These are phyloP conservation scores for Apodospora peruviana DNA, from an alignment of 495 filamentous ascomycete genomes.

Conservation along the genomic window DNA sequence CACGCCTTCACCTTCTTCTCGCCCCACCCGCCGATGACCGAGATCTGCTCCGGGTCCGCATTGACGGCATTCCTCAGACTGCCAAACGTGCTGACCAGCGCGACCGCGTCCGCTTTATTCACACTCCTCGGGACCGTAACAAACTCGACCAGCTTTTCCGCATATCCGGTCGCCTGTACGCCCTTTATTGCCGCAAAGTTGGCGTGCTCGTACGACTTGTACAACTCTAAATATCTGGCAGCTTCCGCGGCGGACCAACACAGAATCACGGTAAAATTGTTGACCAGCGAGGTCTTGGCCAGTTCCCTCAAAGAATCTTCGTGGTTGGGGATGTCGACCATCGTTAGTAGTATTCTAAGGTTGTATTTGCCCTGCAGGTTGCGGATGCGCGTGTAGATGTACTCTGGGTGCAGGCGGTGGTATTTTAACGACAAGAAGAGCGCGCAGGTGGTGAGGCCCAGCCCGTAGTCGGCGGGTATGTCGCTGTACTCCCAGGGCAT, in stretches of 20 bases:
- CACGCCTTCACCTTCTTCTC: constrained; percentile 89
- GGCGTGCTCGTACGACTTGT: constrained; percentile 87
- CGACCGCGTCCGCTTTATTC: constrained; percentile 90
- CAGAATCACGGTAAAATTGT: constrained; percentile 84
- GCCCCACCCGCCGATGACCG: constrained; percentile 82
- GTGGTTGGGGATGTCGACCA: constrained; percentile 80
- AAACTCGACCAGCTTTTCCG: constrained; percentile 89
- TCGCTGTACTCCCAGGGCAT: constrained; percentile 97
- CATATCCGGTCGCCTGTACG: constrained; percentile 73
- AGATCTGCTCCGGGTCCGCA: constrained; percentile 77
- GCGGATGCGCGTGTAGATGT: constrained; percentile 89
- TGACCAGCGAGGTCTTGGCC: constrained; percentile 76
- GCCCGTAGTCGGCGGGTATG: constrained; percentile 86
- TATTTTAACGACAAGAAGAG: constrained; percentile 90
- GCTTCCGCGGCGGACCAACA: constrained; percentile 94
- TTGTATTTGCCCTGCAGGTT: constrained; percentile 74
- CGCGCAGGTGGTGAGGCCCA: constrained; percentile 83
- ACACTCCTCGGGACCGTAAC: constrained; percentile 83
- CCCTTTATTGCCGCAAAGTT: constrained; percentile 74
- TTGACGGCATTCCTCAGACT: constrained; percentile 81
- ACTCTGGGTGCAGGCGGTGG: constrained; percentile 94
- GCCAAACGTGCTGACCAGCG: constrained; percentile 82
- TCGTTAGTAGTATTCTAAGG: constrained; percentile 75
- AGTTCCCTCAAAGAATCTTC: constrained; percentile 84
- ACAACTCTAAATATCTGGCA: constrained; percentile 86